These are phyloP conservation scores for Stachybotrys echinatus DNA, from an alignment of 2,329 filamentous ascomycete genomes.

Conservation along the genomic window DNA sequence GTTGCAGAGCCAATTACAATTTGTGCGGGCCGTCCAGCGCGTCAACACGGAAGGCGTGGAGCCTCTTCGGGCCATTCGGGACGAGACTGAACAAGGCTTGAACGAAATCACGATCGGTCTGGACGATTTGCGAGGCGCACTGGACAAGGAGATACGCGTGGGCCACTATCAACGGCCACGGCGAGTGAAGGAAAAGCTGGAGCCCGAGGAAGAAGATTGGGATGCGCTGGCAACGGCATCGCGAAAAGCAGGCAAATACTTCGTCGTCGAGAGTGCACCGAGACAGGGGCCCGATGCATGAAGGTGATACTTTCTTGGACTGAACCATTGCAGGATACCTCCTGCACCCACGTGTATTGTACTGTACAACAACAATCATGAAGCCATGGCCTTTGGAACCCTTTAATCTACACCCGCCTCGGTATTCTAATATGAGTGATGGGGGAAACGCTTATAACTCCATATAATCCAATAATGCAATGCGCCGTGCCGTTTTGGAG, in stretches of 20 bases:
- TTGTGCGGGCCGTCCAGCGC: conserved; percentile 79
- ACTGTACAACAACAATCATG: neutral
- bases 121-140: conserved; percentile 47
- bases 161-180: conserved; percentile 48
- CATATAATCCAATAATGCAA: no score
- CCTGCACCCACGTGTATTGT: no score
- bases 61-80: conserved; percentile 73
- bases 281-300: conserved; percentile 18
- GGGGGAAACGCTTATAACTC: no score
- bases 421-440: no score
- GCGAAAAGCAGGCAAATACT: conserved; percentile 65
- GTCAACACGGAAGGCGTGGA: conserved; percentile 69
- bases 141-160: conserved; percentile 55
- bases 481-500: no score
- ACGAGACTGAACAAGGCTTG: conserved; percentile 66
- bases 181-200: conserved; percentile 27
- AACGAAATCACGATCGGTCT: conserved; percentile 55
- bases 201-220: conserved; percentile 57
- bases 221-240: conserved; percentile 63
- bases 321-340: conserved; percentile 5
- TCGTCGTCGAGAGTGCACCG: conserved; percentile 65
- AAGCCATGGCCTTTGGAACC: no score
- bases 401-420: no score
- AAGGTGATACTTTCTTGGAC: conserved; percentile 2
- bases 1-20: conserved; percentile 77